These are phyloP conservation scores for Ogataea trehaloabstinens DNA, from an alignment of 805 yeast species.

Conservation along the genomic window DNA sequence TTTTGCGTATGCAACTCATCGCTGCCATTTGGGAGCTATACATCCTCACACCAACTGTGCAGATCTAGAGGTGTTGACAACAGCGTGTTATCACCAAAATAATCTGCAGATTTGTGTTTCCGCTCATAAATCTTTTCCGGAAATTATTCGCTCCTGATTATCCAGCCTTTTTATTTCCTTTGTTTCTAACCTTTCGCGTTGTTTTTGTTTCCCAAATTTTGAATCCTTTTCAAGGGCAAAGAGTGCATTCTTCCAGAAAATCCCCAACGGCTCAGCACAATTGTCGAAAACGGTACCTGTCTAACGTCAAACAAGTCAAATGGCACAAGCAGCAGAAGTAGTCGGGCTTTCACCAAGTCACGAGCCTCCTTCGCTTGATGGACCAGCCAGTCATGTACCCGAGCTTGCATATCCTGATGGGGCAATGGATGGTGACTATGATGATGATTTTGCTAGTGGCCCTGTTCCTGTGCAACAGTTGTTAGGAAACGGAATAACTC, in stretches of 20 bases:
- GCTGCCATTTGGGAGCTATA: neutral
- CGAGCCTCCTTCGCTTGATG: conserved; percentile 7
- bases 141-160: neutral
- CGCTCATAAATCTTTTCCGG: too few species aligned
- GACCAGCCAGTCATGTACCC: conserved; percentile 5
- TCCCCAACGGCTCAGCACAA: neutral
- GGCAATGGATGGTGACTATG: conserved; percentile 39
- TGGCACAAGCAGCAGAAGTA: conserved; percentile 16
- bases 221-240: neutral
- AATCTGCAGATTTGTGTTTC: too few species aligned
- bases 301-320: neutral
- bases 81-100: too few species aligned
- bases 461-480: conserved; percentile 54
- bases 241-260: conserved; percentile 8
- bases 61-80: too few species aligned
- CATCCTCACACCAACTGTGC: neutral
- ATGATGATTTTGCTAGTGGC: conserved; percentile 39
- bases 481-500: conserved; percentile 81
- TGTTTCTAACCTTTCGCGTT: conserved; percentile 14
- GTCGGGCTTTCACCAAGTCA: conserved; percentile 10
- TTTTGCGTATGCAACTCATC: too few species aligned
- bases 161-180: neutral
- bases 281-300: neutral
- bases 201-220: conserved; percentile 11
- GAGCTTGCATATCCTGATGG: conserved; percentile 24